phyloP scores from a whole-genome alignment of 768 basidiomycete species.

The Naganishia vishniacii region DNA sequence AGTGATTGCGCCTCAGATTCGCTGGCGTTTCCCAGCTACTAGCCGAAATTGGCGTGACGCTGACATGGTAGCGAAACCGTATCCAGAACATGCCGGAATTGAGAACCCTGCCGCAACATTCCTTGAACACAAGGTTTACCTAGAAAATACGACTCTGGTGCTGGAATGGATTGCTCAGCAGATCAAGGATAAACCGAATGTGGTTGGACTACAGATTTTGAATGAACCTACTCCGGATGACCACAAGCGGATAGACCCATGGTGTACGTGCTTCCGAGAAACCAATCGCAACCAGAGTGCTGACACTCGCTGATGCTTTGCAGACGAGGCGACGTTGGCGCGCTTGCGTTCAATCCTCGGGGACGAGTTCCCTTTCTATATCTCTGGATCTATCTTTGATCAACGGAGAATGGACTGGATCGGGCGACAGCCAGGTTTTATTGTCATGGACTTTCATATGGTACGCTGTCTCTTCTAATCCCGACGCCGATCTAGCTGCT shows the following conservation, averaged over 20 bases:
- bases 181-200: conserved; percentile 43
- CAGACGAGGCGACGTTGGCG: conserved; percentile 2
- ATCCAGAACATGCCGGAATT: conserved; percentile 36
- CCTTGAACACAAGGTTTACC: neutral
- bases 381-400: conserved; percentile 14
- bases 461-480: no score
- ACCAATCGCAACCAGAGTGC: neutral
- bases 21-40: no score
- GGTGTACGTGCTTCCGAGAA: conserved; percentile 8
- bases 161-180: conserved; percentile 50
- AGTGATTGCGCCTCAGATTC: no score
- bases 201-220: conserved; percentile 45
- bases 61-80: neutral
- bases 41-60: no score
- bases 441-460: conserved; percentile 11
- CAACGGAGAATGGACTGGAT: conserved; percentile 12
- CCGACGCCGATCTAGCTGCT: no score
- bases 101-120: neutral
- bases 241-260: neutral
- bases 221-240: conserved; percentile 38
- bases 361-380: conserved; percentile 23
- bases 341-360: conserved; percentile 15
- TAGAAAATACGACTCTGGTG: conserved; percentile 47
- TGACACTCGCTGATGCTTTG: neutral
- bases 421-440: conserved; percentile 7